These are phyloP conservation scores for Zygotorulaspora danielsina DNA, from an alignment of 805 yeast species.

Conservation along the genomic window DNA sequence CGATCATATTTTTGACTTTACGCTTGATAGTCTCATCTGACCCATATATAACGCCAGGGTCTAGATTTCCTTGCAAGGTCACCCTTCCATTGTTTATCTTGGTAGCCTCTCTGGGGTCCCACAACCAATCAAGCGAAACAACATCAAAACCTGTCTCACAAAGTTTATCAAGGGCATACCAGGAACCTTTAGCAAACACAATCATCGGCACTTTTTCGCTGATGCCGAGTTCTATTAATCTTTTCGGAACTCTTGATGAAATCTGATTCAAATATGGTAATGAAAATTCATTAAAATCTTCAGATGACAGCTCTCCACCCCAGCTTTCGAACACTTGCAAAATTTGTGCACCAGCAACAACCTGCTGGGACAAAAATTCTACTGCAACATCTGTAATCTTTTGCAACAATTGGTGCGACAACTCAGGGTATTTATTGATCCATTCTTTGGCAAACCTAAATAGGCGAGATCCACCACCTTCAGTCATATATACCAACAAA, in stretches of 20 bases:
- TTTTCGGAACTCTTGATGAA: slow-evolving; percentile 57
- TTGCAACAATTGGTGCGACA: slow-evolving; percentile 65
- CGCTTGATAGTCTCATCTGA: slow-evolving; percentile 70
- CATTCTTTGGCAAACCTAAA: slow-evolving; percentile 89
- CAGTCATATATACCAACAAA: slow-evolving; percentile 90
- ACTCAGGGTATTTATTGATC: slow-evolving; percentile 76
- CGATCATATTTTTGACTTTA: slow-evolving; percentile 83
- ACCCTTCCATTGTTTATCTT: slow-evolving; percentile 69
- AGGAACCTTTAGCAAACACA: slow-evolving; percentile 91
- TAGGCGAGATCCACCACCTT: slow-evolving; percentile 92
- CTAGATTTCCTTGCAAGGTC: slow-evolving; percentile 89
- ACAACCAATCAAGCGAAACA: slow-evolving; percentile 92
- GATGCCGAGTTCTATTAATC: slow-evolving; percentile 68
- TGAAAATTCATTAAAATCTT: slow-evolving; percentile 81
- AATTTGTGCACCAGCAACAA: slow-evolving; percentile 97
- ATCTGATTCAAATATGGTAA: slow-evolving; percentile 84
- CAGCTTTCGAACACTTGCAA: slow-evolving; percentile 94
- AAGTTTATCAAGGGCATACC: slow-evolving; percentile 89
- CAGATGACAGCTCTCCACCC: slow-evolving; percentile 95
- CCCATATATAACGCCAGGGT: slow-evolving; percentile 94
- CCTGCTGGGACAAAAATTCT: slow-evolving; percentile 91
- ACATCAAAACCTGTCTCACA: slow-evolving; percentile 77
- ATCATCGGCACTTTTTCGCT: slow-evolving; percentile 76
- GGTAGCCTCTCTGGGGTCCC: slow-evolving; percentile 81
- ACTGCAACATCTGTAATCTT: slow-evolving; percentile 82